Conservation (phyloP, 768 basidiomycete species). For the Termitomyces titanicus region DNA sequence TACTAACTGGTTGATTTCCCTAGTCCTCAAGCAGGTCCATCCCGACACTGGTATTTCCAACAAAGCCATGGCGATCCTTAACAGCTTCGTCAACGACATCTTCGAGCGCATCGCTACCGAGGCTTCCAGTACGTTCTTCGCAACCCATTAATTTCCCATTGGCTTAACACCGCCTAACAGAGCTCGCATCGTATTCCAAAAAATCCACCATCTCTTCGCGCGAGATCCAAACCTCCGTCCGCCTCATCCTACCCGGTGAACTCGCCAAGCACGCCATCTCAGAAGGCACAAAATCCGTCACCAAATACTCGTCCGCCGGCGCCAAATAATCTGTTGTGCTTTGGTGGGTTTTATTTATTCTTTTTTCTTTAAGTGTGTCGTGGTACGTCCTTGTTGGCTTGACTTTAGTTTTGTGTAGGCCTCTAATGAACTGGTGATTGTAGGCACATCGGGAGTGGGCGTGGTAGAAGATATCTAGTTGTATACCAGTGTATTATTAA, state of each 20-base stretch:
- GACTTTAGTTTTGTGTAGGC: rapidly evolving
- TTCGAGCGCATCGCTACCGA: constrained; percentile 91
- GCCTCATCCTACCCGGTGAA: constrained; percentile 95
- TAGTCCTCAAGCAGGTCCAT: constrained; percentile 95
- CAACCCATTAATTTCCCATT: neutral
- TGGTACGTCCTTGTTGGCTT: neutral
- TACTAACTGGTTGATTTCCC: neutral
- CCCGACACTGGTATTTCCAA: constrained; percentile 99
- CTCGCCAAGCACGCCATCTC: constrained; percentile 98
- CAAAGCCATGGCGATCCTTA: constrained; percentile 91
- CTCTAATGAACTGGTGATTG: neutral
- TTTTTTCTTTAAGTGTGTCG: neutral
- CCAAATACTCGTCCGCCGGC: constrained; percentile 58
- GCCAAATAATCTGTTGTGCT: constrained; percentile 36
- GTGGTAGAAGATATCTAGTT: constrained; percentile 14
- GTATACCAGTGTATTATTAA: constrained; percentile 19
- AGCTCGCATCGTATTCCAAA: constrained; percentile 97
- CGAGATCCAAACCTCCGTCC: constrained; percentile 96
- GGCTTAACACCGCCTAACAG: constrained; percentile 32
- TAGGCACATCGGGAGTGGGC: constrained; percentile 11
- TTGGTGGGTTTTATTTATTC: neutral
- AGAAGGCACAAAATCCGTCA: constrained; percentile 71
- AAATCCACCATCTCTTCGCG: constrained; percentile 98
- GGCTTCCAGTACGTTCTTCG: constrained; percentile 65
- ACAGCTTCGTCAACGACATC: constrained; percentile 92